phyloP scores from a whole-genome alignment of 495 filamentous ascomycete species.

The Pseudomonodictys pantanalensis region DNA sequence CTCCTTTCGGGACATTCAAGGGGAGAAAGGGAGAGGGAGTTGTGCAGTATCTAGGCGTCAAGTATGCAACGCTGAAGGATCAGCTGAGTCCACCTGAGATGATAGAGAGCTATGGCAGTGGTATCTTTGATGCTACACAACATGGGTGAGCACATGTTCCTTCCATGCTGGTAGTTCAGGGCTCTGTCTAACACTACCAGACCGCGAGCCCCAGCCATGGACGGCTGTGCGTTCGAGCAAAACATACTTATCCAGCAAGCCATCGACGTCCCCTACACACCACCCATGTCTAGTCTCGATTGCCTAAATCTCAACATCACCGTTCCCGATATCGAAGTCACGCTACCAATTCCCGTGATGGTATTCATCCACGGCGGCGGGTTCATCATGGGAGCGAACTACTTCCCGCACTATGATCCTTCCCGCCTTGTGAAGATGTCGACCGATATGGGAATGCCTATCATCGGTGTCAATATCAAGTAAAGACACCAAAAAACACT shows the following conservation, averaged over 20 bases:
- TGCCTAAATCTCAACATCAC: conserved; percentile 37
- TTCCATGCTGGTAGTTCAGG: not conserved
- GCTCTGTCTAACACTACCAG: conserved; percentile 4
- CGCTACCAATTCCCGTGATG: conserved; percentile 30
- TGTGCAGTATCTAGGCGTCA: conserved; percentile 33
- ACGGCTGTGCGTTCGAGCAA: conserved; percentile 19
- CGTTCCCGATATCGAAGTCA: conserved; percentile 6
- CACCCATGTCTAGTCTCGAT: conserved; percentile 28
- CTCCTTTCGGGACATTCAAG: conserved; percentile 11
- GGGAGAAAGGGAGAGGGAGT: conserved; percentile 19
- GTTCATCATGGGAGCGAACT: conserved; percentile 41
- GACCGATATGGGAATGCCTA: conserved; percentile 5
- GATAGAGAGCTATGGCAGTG: conserved; percentile 5
- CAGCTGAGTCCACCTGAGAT: conserved; percentile 30
- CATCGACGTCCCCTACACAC: conserved; percentile 3
- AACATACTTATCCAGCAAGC: conserved; percentile 29
- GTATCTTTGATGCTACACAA: conserved; percentile 26
- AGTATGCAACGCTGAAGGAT: conserved; percentile 34
- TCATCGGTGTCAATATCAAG: conserved; percentile 30
- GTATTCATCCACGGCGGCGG: conserved; percentile 38
- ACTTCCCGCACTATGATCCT: conserved; percentile 47
- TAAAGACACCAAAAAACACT: not conserved
- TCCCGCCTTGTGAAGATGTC: conserved; percentile 32
- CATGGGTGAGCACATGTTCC: conserved; percentile 18
- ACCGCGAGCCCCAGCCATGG: conserved; percentile 6